Conservation (phyloP, 2,329 filamentous ascomycete species). For the Fusarium sp. region DNA sequence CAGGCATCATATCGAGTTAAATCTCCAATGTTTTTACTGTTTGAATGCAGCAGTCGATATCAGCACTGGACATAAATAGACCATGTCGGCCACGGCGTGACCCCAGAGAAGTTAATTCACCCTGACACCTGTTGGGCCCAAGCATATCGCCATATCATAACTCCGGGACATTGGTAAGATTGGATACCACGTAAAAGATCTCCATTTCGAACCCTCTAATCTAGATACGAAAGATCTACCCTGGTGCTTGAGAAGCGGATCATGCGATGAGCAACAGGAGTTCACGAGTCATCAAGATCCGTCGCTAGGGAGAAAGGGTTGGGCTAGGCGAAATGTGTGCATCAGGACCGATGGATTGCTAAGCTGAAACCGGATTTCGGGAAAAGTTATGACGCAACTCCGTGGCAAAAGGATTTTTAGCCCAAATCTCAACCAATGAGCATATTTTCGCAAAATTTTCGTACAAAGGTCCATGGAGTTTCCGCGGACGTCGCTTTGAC, state of each 20-base stretch:
- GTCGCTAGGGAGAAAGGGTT: not conserved
- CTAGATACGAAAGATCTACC: constrained; percentile 22
- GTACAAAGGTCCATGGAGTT: constrained; percentile 1
- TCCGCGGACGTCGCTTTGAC: not conserved
- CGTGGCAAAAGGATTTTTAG: not conserved
- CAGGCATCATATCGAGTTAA: not conserved
- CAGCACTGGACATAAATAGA: not conserved
- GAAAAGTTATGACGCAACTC: constrained; percentile 4
- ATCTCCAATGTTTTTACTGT: accelerated
- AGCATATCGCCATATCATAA: not conserved
- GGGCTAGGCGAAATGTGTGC: not conserved
- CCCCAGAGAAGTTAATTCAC: not conserved
- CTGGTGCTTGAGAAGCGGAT: constrained; percentile 19
- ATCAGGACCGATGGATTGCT: not conserved
- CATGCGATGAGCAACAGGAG: constrained; percentile 9
- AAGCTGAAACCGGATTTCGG: constrained; percentile 15
- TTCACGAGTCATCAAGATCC: constrained; percentile 1
- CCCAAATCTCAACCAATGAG: not conserved
- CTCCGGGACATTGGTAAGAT: constrained; percentile 2
- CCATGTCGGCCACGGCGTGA: not conserved
- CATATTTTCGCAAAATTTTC: constrained; percentile 2
- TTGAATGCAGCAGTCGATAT: accelerated
- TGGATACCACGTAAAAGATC: not conserved
- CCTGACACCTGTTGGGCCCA: not conserved
- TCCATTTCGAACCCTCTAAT: not conserved